phyloP scores from a whole-genome alignment of 2,329 filamentous ascomycete genomes.

The Colletotrichum magnum region DNA sequence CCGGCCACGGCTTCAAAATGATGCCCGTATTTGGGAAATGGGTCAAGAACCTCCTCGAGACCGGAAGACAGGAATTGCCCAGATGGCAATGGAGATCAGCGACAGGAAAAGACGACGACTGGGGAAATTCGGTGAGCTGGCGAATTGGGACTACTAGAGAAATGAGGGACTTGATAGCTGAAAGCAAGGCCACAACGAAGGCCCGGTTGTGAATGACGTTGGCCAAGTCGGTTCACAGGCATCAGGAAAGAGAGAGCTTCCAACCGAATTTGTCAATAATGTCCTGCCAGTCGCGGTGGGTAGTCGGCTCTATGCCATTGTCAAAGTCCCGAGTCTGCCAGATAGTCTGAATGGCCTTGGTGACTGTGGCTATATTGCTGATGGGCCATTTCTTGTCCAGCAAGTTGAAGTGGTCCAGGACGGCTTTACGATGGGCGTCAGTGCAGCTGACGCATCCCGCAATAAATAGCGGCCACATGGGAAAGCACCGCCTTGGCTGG shows the following conservation, averaged over 20 bases:
- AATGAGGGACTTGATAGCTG: constrained; percentile 38
- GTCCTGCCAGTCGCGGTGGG: constrained; percentile 19
- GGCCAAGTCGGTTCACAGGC: neutral
- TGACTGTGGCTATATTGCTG: constrained; percentile 18
- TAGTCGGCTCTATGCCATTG: neutral
- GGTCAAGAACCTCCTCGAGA: constrained; percentile 62
- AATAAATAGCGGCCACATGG: constrained; percentile 27
- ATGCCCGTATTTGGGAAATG: constrained; percentile 69
- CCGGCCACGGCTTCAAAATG: constrained; percentile 75
- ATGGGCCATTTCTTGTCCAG: constrained; percentile 24
- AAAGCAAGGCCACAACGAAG: neutral
- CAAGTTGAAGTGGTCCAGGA: constrained; percentile 15
- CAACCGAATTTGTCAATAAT: constrained; percentile 21
- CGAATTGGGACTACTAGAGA: constrained; percentile 49
- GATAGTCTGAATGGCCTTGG: constrained; percentile 3
- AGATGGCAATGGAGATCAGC: constrained; percentile 67
- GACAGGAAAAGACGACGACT: constrained; percentile 41
- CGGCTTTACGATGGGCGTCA: constrained; percentile 17
- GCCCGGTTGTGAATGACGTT: neutral
- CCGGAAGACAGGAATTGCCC: constrained; percentile 56
- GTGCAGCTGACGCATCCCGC: constrained; percentile 7
- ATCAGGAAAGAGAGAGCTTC: constrained; percentile 23
- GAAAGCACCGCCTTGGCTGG: constrained; percentile 8
- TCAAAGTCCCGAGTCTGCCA: constrained; percentile 18
- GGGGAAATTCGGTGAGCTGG: constrained; percentile 53